Evolutionary conservation across 1,284 basidiomycete species (phyloP), one percentile per base, ranked within the genome.

Genomic region (Ganoderma boninense): DNA sequence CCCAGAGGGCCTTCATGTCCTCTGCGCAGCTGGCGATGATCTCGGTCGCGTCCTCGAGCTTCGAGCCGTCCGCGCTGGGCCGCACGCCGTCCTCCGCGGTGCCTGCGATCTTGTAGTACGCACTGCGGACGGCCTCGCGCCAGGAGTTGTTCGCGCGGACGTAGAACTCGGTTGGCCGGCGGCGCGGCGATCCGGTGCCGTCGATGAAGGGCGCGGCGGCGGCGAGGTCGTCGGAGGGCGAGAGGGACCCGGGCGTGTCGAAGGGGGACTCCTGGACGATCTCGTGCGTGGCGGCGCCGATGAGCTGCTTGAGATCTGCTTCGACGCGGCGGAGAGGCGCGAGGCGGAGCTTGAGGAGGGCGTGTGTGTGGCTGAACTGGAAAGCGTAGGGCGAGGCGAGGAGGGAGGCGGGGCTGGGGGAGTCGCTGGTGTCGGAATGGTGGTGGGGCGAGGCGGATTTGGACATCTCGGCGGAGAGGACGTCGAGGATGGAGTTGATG

Each of bases 1-100:
- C 83, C 92, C 92, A 94, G 2, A 94, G 82, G 38, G 81, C 80
- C 71, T 85, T 85, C 77, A 94, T 92, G 73, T 92, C 91, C 11
- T 89, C 89, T 54, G 83, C 83, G 78, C 89, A 92, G 1, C 84
- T 85, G 7, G 86, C 84, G 43, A 94, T 85, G 13, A 90, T 82
- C 62, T 87, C 88, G 49, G 85, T 78, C 38, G 87, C 84, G 60
- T 88, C 86, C 66, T 91, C 87, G 56, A 76, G 68, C 44, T 73
- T 75, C 10, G 68, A 66, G 18, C 68, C 67, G 35, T 71, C 71
- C 43, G 66, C 54, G 66, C 52, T 64, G 43, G 3, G 40, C 29
- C 62, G 40, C 23, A 23, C 69, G 57, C 14, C 42, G 52, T 40
- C 61, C 32, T 60, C 69, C 6, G 8, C 20, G 59, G 52, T 23